Percentiles rank a stretch among this genome's conserved stretches.
phyloP scores from a whole-genome alignment of 2,329 filamentous ascomycete species.

The Fusarium odoratissimum region DNA sequence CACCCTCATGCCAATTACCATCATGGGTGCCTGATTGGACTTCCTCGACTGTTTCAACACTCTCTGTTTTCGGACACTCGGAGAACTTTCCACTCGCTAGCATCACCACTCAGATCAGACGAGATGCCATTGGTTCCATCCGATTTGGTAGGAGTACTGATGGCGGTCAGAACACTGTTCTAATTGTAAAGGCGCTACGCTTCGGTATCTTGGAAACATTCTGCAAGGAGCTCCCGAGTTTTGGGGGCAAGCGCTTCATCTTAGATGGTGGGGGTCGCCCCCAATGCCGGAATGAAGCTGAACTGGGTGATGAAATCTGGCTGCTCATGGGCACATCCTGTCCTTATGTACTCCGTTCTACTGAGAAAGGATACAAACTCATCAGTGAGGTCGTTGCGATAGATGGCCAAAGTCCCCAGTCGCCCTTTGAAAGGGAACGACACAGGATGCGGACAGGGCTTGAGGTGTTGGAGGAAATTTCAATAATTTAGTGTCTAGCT shows the following conservation, averaged over 20 bases:
- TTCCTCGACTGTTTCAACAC: not conserved
- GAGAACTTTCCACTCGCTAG: not conserved
- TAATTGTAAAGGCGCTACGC: not conserved
- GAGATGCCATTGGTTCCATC: not conserved
- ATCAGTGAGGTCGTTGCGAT: not conserved
- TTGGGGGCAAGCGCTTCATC: not conserved
- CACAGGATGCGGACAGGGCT: not conserved
- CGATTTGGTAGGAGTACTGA: not conserved
- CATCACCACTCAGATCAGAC: not conserved
- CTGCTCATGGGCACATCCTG: not conserved
- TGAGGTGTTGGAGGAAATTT: not conserved
- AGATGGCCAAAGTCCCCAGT: not conserved
- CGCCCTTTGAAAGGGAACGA: not conserved
- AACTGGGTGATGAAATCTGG: not conserved
- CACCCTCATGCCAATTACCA: not conserved
- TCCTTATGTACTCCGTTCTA: not conserved
- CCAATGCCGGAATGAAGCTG: not conserved
- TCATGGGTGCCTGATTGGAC: not conserved
- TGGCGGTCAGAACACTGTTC: not conserved
- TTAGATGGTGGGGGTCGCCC: rapidly evolving
- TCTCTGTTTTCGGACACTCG: not conserved
- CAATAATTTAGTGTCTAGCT: not conserved
- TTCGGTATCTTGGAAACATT: rapidly evolving
- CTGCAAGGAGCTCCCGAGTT: rapidly evolving
- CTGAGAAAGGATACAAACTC: not conserved